Base-by-base conservation (phyloP, 2,329 filamentous ascomycete species). In the Sporothrix phasma region DNA sequence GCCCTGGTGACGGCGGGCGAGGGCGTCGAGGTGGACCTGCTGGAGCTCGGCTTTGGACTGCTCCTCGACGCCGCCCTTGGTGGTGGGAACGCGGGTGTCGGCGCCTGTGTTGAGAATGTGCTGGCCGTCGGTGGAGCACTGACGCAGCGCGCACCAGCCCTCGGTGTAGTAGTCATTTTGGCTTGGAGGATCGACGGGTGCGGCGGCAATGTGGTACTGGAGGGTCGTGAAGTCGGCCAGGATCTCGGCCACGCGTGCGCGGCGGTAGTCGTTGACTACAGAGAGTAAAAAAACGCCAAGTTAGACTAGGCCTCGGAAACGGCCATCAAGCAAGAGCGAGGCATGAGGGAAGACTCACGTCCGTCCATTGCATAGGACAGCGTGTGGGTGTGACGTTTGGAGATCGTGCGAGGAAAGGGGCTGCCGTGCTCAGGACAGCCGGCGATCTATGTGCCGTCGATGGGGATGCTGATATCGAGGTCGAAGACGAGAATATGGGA, bases 41-140 rank as follows among this genome's bases (percentile, higher is more conserved):
- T 81, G 82, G 66, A 87, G 73, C 73, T 87, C 84, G 19, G 84
- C 84, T 71, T 85, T 86, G 31, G 73, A 73, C 72, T 87, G 84
- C 72, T 87, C 84, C 24, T 81, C 78, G 63, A 80, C 78, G 11
- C 82, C 82, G 62, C 83, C 84, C 54, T 72, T 73, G 54, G 79
- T 73, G 51, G 76, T 74, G 3, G 84, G 83, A 13, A 87, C 84
- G 61, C 77, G 78, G 17, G 83, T 84, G 72, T 87, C 85, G 46
- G 84, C 84, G 24, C 82, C 84, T 69, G 82, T 84, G 70, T 87
- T 84, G 66, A 87, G 78, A 68, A 88, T 86, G 73, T 85, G 79
- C 70, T 85, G 84, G 6, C 84, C 84, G 69, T 87, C 85, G 47
- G 85, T 71, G 60, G 79, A 77, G 74, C 84, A 87, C 74, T 88